Base-by-base conservation (phyloP, 2,329 filamentous ascomycete genomes). In the Beauveria asiatica region DNA sequence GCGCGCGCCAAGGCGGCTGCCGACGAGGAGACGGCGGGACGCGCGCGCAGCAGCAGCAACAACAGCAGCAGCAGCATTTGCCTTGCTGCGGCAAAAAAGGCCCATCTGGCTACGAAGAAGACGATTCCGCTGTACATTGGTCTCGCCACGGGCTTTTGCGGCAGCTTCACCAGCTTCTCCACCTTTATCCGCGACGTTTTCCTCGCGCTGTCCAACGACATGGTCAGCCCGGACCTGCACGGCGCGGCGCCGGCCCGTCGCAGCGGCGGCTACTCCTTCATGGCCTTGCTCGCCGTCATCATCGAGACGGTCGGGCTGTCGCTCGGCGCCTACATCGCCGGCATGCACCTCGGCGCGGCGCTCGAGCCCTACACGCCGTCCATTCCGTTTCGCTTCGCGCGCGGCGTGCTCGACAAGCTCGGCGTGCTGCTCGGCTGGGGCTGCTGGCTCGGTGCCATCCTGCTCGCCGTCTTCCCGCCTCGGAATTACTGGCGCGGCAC, bases 91-190 rank as follows among this genome's bases (percentile, higher is more conserved):
- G 78, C 77, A 5, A 81, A 80, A 66, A 82, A 86, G 68, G 79
- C 78, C 1, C 83, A 89, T 68, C 71, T 81, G 42, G 78, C 84
- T 5, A 75, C 79, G 30, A 96, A 96, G 70, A 96, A 95, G 76
- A 89, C 89, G 0, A 88, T 96, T 30, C 92, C 93, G 0, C 78
- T 96, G 0, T 96, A 95, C 69, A 88, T 96, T 61, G 92, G 89
- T 55, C 82, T 97, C 6, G 84, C 90, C 0, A 96, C 89, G 0
- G 93, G 89, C 11, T 94, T 94, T 72, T 96, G 91, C 68, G 90
- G 93, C 63, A 92, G 89, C 65, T 90, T 94, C 68, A 97, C 92
- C 0, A 92, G 88, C 10, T 96, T 96, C 73, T 96, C 92, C 0
- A 85, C 87, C 21, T 95, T 96, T 70, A 86, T 92, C 51, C 82